A percentile compares a stretch with the other conserved stretches of the same genome.
phyloP scores from a whole-genome alignment of 2,329 filamentous ascomycete species.

The Nemania sp. region DNA sequence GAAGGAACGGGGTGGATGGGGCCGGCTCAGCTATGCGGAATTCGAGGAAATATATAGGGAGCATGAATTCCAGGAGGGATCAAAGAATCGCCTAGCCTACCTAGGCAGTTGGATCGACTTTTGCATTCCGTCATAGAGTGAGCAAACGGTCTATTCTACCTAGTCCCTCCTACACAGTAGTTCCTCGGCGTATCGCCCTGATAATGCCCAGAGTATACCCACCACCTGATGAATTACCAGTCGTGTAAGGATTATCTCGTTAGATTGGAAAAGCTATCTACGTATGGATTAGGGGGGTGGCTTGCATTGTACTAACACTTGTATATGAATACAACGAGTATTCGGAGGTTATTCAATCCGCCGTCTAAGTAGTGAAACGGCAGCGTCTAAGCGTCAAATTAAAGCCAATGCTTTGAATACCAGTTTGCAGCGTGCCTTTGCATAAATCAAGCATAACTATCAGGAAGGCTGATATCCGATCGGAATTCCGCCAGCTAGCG shows the following conservation, averaged over 20 bases:
- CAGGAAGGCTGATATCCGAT: too few relatives aligned
- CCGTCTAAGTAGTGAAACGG: not conserved
- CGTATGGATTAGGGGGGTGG: not conserved
- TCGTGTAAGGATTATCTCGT: too few relatives aligned
- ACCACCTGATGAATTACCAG: too few relatives aligned
- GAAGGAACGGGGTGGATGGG: slow-evolving; percentile 79
- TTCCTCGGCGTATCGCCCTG: too few relatives aligned
- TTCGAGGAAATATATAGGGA: slow-evolving; percentile 77
- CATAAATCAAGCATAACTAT: not conserved
- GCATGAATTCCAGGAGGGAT: slow-evolving; percentile 69
- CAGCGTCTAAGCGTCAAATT: not conserved
- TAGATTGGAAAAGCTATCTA: too few relatives aligned
- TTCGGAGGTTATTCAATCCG: not conserved
- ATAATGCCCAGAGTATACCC: too few relatives aligned
- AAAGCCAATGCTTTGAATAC: not conserved
- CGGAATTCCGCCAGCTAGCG: too few relatives aligned
- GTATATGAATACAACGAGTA: slow-evolving; percentile 13
- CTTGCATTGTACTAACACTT: slow-evolving; percentile 12
- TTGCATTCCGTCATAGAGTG: slow-evolving; percentile 70
- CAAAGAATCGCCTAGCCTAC: slow-evolving; percentile 77
- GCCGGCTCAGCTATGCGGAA: slow-evolving; percentile 80
- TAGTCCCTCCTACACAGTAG: too few relatives aligned
- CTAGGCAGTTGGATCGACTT: slow-evolving; percentile 92
- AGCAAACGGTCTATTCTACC: not conserved
- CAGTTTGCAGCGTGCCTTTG: not conserved